These are phyloP conservation scores for Dendrocalamus sinicus DNA, from an alignment of 176 grass and related monocot genomes.

Conservation along the genomic window DNA sequence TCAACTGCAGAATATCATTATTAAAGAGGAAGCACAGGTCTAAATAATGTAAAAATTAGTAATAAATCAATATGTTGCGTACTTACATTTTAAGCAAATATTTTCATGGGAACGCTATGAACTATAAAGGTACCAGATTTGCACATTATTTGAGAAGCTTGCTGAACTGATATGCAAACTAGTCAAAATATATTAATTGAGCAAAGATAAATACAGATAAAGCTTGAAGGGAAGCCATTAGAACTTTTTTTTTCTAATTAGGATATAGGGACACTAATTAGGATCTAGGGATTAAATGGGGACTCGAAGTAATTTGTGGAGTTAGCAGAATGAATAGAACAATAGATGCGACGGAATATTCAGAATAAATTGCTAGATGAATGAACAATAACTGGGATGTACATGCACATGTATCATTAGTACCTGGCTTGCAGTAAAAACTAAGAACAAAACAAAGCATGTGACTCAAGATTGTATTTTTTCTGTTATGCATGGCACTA, in stretches of 20 bases:
- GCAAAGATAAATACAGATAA: background rate
- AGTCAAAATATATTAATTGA: background rate
- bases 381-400: conserved; percentile 2
- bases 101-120: background rate
- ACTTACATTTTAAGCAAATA: no score
- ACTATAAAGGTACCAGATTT: background rate
- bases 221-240: background rate
- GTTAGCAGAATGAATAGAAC: background rate
- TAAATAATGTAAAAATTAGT: no score
- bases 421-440: background rate
- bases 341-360: background rate
- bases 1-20: no score
- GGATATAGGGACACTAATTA: background rate
- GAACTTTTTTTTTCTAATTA: background rate
- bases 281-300: background rate
- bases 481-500: background rate
- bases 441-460: conserved; percentile 19
- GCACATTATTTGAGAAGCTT: background rate
- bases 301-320: background rate
- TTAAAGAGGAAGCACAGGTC: background rate
- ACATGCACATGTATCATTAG: background rate
- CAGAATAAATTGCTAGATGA: background rate
- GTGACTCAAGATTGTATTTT: background rate
- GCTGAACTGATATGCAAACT: conserved; percentile 2
- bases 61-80: no score